A percentile compares a stretch with the other conserved stretches of the same genome.
These are phyloP conservation scores for Alternaria sp. DNA, from an alignment of 2,329 filamentous ascomycete genomes.

Conservation along the genomic window DNA sequence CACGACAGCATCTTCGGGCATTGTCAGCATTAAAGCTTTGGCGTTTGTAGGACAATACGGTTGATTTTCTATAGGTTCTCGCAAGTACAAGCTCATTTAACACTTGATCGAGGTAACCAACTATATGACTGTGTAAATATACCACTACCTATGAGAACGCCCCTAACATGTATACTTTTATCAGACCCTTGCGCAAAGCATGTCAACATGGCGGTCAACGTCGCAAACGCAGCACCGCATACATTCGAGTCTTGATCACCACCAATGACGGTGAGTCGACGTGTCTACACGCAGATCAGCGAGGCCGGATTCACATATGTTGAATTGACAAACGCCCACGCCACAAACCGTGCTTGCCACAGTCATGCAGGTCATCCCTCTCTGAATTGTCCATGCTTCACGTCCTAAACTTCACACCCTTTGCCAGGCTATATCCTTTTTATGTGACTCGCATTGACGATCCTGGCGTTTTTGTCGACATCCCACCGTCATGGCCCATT, in stretches of 20 bases:
- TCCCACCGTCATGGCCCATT: conserved; percentile 6
- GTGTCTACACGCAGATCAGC: neutral
- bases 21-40: conserved; percentile 30
- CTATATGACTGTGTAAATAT: conserved; percentile 6
- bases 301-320: neutral
- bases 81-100: conserved; percentile 7
- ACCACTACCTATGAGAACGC: conserved; percentile 1
- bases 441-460: neutral
- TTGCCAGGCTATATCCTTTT: neutral
- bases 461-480: neutral
- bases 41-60: conserved; percentile 25
- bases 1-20: conserved; percentile 28
- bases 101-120: conserved; percentile 1
- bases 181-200: conserved; percentile 2
- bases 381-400: conserved; percentile 6
- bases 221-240: conserved; percentile 3
- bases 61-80: neutral
- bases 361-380: conserved; percentile 4
- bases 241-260: neutral
- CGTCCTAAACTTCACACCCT: neutral
- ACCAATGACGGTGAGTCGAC: neutral
- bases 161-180: conserved; percentile 1
- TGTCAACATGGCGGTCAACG: conserved; percentile 7
- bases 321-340: conserved; percentile 8
- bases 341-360: neutral